Percentiles rank a stretch among this genome's conserved stretches.
phyloP scores from a whole-genome alignment of 1,284 basidiomycete species.

The Gymnopus androsaceus region DNA sequence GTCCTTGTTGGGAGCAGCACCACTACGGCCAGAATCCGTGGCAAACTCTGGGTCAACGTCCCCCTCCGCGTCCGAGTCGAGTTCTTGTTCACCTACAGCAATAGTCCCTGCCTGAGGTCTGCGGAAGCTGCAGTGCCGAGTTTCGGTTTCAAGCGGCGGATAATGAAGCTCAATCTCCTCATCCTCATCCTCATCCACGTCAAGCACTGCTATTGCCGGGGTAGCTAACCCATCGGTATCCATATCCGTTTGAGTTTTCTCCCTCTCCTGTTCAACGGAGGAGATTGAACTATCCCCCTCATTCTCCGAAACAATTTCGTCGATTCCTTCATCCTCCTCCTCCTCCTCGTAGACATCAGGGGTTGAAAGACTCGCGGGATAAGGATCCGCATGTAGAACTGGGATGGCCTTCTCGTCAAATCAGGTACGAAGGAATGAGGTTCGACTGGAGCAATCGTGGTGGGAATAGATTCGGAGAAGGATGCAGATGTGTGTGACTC shows the following conservation, averaged over 20 bases:
- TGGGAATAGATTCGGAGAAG: neutral
- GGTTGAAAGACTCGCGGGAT: constrained; percentile 13
- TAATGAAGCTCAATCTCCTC: neutral
- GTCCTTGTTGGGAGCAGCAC: neutral
- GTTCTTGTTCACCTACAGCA: constrained; percentile 14
- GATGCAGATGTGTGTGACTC: too few species aligned
- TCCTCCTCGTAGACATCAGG: constrained; percentile 7
- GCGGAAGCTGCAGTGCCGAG: too few species aligned
- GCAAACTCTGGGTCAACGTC: constrained; percentile 37
- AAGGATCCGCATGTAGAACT: constrained; percentile 8
- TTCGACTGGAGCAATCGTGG: neutral
- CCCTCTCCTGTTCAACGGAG: constrained; percentile 6
- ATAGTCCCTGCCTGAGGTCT: constrained; percentile 9
- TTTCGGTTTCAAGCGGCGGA: constrained; percentile 16
- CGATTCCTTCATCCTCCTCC: constrained; percentile 11
- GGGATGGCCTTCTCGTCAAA: neutral
- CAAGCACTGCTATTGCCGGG: neutral
- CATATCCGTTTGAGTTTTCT: too few species aligned
- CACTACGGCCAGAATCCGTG: neutral
- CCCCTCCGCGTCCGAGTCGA: constrained; percentile 33
- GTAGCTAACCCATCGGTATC: neutral
- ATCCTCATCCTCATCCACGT: neutral
- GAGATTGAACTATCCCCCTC: constrained; percentile 6
- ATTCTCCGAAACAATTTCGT: constrained; percentile 6
- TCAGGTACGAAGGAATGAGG: neutral